Conservation (phyloP, 1,284 basidiomycete genomes). For the Agaricales sp. region DNA sequence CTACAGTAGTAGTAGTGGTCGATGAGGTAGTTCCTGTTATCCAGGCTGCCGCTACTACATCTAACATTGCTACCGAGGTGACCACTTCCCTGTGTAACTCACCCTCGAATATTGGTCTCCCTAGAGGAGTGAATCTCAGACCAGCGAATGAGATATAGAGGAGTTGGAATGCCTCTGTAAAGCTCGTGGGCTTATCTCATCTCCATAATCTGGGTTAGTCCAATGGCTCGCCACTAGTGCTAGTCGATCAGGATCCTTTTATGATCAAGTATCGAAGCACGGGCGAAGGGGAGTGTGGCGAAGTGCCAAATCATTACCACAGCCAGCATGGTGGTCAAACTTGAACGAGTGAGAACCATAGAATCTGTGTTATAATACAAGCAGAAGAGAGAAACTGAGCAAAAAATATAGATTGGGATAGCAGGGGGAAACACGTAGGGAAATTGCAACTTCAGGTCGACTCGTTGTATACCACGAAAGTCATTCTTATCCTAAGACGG, state of each 20-base stretch:
- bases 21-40: neutral
- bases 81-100: neutral
- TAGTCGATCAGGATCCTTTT: neutral
- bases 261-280: neutral
- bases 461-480: too few relatives aligned
- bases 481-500: too few relatives aligned
- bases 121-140: neutral
- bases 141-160: neutral
- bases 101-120: neutral
- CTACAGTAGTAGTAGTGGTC: too few relatives aligned
- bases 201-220: neutral
- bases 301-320: neutral
- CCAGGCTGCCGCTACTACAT: neutral
- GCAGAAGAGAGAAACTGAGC: neutral
- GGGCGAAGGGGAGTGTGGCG: neutral
- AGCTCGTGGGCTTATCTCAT: neutral
- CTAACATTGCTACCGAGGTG: neutral
- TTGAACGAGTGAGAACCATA: neutral
- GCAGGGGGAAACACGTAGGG: neutral
- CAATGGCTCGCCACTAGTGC: neutral
- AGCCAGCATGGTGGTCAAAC: neutral
- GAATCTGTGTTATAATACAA: neutral
- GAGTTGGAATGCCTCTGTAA: neutral
- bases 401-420: neutral
- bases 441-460: slow-evolving; percentile 11